Evolutionary conservation across 169 alveolate genomes (phyloP), one percentile per base, ranked within the genome.

Genomic region (Plasmodium billcollinsi): DNA sequence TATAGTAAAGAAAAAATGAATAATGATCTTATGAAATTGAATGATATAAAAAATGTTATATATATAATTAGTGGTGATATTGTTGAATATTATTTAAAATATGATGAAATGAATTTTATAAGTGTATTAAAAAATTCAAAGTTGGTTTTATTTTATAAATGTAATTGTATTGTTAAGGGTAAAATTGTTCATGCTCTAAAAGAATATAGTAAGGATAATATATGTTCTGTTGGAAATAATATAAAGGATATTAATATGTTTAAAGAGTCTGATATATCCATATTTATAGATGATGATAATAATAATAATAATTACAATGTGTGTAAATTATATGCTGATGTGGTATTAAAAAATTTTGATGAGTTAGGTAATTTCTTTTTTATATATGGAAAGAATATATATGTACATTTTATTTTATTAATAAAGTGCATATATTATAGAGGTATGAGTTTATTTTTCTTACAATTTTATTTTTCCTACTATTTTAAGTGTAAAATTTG

Each of bases 381-480:
- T 76, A 45, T 76, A 63, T 76, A 62, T 62, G 89, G 75, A 8
- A 26, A 76, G 21, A 63, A 54, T 24, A 47, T 75, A 45, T 63
- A 67, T 15, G 4, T 20, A 67, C 14, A 76, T 45, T 29, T 76
- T 76, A 65, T 45, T 63, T 76, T 56, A 18, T 58, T 74, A n/a
- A 6, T 45, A 24, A 54, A 62, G 45, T n/a, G 18, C 24, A 63
- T 67, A 20, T 76, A 63, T 47, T 76, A 76, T 58, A 63, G 89
- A 29, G 67, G 75, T 33, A 56, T 24, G 21, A 33, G 62, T 24
- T 24, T 76, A 7, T n/a, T 76, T 29, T 76, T 76, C 66, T 39
- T 76, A 63, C 75, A 76, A 49, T 76, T 76, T 76, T 76, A 62
- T 76, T 76, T 63, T 49, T 63, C 75, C 3, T 76, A 76, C 50